Conservation (phyloP, 306 rosid genomes). For the Oemleria cerasiformis region DNA sequence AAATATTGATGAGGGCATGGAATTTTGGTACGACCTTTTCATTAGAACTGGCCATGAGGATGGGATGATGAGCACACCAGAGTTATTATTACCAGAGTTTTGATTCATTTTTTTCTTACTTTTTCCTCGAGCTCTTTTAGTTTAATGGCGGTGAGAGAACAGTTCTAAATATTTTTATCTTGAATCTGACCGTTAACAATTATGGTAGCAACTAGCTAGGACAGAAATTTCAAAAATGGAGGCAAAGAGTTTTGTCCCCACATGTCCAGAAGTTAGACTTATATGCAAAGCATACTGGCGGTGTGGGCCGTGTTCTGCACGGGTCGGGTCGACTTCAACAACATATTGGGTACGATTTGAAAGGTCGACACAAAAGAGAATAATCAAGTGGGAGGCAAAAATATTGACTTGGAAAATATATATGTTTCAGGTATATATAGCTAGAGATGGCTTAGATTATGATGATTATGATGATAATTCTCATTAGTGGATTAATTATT, state of each 20-base stretch:
- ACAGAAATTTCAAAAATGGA: constrained; percentile 26
- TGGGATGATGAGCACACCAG: constrained; percentile 22
- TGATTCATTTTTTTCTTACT: constrained; percentile 13
- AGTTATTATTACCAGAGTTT: constrained; percentile 41
- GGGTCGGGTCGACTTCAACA: no score
- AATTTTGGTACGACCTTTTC: constrained; percentile 79
- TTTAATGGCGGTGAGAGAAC: constrained; percentile 1
- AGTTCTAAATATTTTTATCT: background rate
- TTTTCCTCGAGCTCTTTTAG: background rate
- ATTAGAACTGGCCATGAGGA: constrained; percentile 41
- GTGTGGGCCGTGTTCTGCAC: no score
- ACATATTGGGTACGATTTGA: no score
- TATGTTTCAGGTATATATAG: background rate
- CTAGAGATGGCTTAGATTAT: background rate
- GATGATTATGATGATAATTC: background rate
- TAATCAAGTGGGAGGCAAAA: background rate
- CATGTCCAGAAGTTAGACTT: constrained; percentile 19
- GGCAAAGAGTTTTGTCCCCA: background rate
- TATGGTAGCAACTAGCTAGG: background rate
- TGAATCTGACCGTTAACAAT: constrained; percentile 22
- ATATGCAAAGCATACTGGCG: background rate
- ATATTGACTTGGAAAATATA: background rate
- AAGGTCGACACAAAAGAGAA: background rate
- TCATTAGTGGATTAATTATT: background rate
- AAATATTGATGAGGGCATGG: constrained; percentile 57